A percentile compares a stretch with the other conserved stretches of the same genome.
phyloP scores from a whole-genome alignment of 1,284 basidiomycete genomes.

The Moesziomyces sp. region DNA sequence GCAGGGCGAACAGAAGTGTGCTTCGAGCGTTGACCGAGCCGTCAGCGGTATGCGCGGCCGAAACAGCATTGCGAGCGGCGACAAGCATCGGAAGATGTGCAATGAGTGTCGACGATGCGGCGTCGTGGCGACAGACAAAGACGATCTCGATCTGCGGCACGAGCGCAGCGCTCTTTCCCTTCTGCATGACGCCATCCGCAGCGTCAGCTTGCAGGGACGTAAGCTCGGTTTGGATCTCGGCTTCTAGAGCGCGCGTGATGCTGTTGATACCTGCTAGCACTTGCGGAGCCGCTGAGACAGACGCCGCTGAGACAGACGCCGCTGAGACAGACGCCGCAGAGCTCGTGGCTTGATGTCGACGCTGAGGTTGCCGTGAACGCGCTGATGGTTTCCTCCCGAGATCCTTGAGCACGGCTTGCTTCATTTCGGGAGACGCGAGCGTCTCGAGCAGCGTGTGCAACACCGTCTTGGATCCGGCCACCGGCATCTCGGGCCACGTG shows the following conservation, averaged over 20 bases:
- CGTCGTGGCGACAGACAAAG: slow-evolving; percentile 47
- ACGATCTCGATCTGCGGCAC: slow-evolving; percentile 15
- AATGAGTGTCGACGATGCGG: slow-evolving; percentile 23
- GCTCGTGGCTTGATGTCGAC: too few species aligned
- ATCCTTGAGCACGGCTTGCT: slow-evolving; percentile 15
- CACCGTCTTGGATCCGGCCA: slow-evolving; percentile 41
- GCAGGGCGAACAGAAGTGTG: slow-evolving; percentile 33
- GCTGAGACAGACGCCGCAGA: neutral
- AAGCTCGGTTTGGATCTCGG: slow-evolving; percentile 20
- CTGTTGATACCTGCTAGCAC: slow-evolving; percentile 42
- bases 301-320: neutral
- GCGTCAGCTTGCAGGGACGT: neutral
- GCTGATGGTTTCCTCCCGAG: slow-evolving; percentile 9
- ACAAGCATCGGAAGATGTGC: slow-evolving; percentile 46
- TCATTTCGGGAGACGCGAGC: slow-evolving; percentile 15
- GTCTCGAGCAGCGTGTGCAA: slow-evolving; percentile 44
- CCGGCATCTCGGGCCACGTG: slow-evolving; percentile 45
- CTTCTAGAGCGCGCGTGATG: slow-evolving; percentile 35
- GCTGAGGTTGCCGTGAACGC: neutral
- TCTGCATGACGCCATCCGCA: slow-evolving; percentile 4
- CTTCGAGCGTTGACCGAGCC: neutral
- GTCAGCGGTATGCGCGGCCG: slow-evolving; percentile 1
- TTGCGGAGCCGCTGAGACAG: slow-evolving; percentile 5
- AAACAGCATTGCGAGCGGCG: slow-evolving; percentile 30
- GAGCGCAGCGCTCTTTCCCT: slow-evolving; percentile 3